Conservation (phyloP, 805 yeast species). For the Helenozyma rhizophorensis region DNA sequence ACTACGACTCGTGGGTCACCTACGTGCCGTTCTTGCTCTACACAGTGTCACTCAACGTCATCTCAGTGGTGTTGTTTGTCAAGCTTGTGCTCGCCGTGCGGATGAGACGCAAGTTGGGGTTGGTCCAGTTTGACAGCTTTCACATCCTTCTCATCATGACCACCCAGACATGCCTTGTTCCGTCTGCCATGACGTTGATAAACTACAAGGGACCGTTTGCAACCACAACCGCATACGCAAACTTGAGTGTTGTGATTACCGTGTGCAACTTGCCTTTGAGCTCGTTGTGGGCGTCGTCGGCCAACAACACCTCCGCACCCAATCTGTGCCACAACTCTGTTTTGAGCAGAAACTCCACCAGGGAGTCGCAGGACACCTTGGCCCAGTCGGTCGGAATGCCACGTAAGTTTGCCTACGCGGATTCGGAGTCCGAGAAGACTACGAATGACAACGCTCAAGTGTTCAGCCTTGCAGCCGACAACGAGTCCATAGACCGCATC, state of each 20-base stretch:
- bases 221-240: slow-evolving; percentile 36
- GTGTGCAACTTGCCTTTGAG: slow-evolving; percentile 76
- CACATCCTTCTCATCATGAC: slow-evolving; percentile 80
- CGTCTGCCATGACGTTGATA: slow-evolving; percentile 62
- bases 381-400: slow-evolving; percentile 1
- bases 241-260: slow-evolving; percentile 57
- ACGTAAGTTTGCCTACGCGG: too few species aligned
- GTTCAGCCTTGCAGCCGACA: too few species aligned
- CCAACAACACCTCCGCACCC: slow-evolving; percentile 41
- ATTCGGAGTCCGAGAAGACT: too few species aligned
- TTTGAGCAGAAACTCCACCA: slow-evolving; percentile 9
- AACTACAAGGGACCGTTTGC: slow-evolving; percentile 33
- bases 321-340: slow-evolving; percentile 15
- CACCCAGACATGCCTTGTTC: slow-evolving; percentile 75
- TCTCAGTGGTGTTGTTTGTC: slow-evolving; percentile 54
- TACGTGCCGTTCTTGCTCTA: slow-evolving; percentile 60
- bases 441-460: too few species aligned
- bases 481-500: too few species aligned
- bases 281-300: slow-evolving; percentile 82
- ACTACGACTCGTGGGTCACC: slow-evolving; percentile 36
- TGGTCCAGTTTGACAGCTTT: slow-evolving; percentile 76
- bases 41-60: slow-evolving; percentile 61
- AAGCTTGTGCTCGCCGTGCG: slow-evolving; percentile 68
- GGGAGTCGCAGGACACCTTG: slow-evolving; percentile 7
- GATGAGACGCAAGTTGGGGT: slow-evolving; percentile 71